phyloP scores from a whole-genome alignment of 768 basidiomycete genomes.

The Kwoniella dejecticola region DNA sequence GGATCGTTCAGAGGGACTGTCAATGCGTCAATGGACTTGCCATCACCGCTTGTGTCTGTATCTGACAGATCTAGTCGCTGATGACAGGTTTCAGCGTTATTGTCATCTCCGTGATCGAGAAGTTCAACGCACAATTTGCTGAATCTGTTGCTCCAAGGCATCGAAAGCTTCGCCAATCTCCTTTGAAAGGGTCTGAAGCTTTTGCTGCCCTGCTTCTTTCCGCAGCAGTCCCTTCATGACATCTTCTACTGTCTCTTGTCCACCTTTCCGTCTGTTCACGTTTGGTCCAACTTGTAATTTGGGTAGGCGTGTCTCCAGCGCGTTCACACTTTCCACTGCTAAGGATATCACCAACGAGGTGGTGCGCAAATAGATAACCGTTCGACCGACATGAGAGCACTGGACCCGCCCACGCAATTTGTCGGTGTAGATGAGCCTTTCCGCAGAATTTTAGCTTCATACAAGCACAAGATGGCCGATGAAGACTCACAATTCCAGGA shows the following conservation, averaged over 20 bases:
- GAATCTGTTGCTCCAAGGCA: not conserved
- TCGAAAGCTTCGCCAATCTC: slow-evolving; percentile 13
- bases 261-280: slow-evolving; percentile 41
- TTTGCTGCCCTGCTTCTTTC: slow-evolving; percentile 15
- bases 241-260: slow-evolving; percentile 21
- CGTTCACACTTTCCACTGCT: slow-evolving; percentile 10
- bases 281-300: slow-evolving; percentile 50
- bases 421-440: slow-evolving; percentile 31
- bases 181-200: slow-evolving; percentile 19
- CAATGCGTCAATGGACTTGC: no score
- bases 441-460: not conserved
- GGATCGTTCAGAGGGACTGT: no score
- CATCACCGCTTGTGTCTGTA: no score
- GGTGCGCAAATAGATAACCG: slow-evolving; percentile 6
- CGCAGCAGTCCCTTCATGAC: slow-evolving; percentile 27
- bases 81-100: no score
- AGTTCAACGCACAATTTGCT: not conserved
- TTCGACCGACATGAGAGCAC: slow-evolving; percentile 24
- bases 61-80: no score
- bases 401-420: slow-evolving; percentile 15
- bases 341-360: slow-evolving; percentile 7
- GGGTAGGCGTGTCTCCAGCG: slow-evolving; percentile 41
- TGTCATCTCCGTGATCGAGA: not conserved
- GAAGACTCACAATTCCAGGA: slow-evolving; percentile 41
- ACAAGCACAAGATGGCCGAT: not conserved